Conservation (phyloP, 768 basidiomycete species). For the Dioszegia aurantiaca region DNA sequence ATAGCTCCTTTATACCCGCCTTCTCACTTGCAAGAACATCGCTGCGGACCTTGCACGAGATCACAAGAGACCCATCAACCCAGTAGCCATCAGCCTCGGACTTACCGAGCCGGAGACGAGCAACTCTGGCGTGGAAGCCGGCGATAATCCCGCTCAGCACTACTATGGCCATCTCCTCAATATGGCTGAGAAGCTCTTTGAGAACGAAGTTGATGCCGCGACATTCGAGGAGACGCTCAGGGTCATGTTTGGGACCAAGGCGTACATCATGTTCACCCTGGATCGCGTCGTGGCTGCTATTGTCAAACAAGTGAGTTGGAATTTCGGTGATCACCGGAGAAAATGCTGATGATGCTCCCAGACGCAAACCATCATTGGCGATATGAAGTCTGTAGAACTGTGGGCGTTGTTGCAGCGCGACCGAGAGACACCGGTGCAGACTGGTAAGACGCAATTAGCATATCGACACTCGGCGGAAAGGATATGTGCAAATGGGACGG, state of each 20-base stretch:
- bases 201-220: slow-evolving; percentile 84
- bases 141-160: slow-evolving; percentile 59
- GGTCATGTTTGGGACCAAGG: slow-evolving; percentile 65
- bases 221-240: slow-evolving; percentile 94
- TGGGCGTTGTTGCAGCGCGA: slow-evolving; percentile 70
- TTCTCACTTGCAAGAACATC: slow-evolving; percentile 67
- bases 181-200: slow-evolving; percentile 89
- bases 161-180: slow-evolving; percentile 86
- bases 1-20: slow-evolving; percentile 16
- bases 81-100: slow-evolving; percentile 76
- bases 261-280: slow-evolving; percentile 85
- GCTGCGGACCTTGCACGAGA: slow-evolving; percentile 63
- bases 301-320: slow-evolving; percentile 75
- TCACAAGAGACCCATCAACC: slow-evolving; percentile 59
- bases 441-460: slow-evolving; percentile 53
- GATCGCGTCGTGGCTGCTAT: slow-evolving; percentile 86
- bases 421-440: slow-evolving; percentile 54
- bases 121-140: slow-evolving; percentile 42
- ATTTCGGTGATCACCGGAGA: not conserved
- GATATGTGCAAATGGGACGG: slow-evolving; percentile 34
- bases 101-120: slow-evolving; percentile 63
- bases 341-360: slow-evolving; percentile 48
- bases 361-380: slow-evolving; percentile 82
- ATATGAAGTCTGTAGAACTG: slow-evolving; percentile 81
- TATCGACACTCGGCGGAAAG: slow-evolving; percentile 55